Conservation (phyloP, 306 rosid genomes). For the Pyrus communis region DNA sequence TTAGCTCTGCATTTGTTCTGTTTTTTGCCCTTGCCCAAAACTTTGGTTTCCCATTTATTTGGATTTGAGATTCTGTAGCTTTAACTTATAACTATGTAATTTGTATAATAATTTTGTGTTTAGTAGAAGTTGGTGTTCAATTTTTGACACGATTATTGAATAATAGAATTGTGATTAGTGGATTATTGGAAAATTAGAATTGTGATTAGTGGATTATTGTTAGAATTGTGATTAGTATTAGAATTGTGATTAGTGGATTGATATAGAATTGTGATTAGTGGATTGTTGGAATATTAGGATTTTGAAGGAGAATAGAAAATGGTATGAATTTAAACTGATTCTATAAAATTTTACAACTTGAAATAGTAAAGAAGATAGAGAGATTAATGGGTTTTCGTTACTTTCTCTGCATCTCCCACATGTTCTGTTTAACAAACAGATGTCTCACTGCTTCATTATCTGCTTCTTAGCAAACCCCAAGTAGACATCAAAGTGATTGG, state of each 20-base stretch:
- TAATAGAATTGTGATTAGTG: no score
- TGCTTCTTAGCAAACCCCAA: slow-evolving; percentile 60
- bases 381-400: neutral
- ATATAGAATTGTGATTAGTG: neutral
- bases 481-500: slow-evolving; percentile 57
- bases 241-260: neutral
- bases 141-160: neutral
- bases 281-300: no score
- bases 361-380: neutral
- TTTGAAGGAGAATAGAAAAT: neutral
- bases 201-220: no score
- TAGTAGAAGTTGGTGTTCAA: neutral
- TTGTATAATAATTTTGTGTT: neutral
- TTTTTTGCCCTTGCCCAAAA: neutral
- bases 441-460: slow-evolving; percentile 37
- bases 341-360: neutral
- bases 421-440: neutral
- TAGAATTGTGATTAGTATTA: no score
- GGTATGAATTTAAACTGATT: neutral
- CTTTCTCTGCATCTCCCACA: neutral
- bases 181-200: neutral
- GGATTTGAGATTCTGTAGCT: neutral
- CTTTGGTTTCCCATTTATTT: neutral
- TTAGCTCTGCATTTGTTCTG: neutral
- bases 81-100: neutral